Percentiles rank a stretch among this genome's conserved stretches.
phyloP scores from a whole-genome alignment of 805 yeast species.

The Groenewaldozyma salmanticensis region DNA sequence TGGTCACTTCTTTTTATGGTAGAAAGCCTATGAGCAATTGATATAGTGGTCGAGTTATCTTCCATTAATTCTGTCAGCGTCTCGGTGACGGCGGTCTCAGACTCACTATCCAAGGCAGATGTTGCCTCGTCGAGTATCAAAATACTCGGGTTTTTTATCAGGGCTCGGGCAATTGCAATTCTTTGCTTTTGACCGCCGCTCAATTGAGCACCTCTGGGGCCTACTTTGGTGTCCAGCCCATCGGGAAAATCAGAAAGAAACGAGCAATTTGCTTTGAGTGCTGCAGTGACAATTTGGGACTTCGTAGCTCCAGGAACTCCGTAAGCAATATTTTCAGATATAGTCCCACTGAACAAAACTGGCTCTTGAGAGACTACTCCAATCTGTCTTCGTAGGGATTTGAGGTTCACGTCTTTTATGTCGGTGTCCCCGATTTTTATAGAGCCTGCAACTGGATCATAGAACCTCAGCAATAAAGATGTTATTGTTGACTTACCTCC shows the following conservation, averaged over 20 bases:
- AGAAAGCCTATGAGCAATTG: constrained; percentile 85
- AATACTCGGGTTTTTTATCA: constrained; percentile 69
- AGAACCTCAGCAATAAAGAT: constrained; percentile 69
- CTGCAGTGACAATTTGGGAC: constrained; percentile 49
- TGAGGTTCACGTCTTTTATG: constrained; percentile 55
- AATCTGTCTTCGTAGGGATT: constrained; percentile 58
- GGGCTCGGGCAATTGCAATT: constrained; percentile 81
- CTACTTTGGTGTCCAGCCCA: constrained; percentile 72
- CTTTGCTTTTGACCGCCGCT: constrained; percentile 96
- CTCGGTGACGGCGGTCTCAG: constrained; percentile 75
- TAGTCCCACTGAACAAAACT: constrained; percentile 73
- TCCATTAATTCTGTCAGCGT: constrained; percentile 50
- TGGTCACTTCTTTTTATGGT: constrained; percentile 78
- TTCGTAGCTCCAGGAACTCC: constrained; percentile 54
- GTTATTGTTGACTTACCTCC: constrained; percentile 89
- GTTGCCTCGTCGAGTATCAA: constrained; percentile 90
- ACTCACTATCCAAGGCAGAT: constrained; percentile 81
- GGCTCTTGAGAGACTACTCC: constrained; percentile 97
- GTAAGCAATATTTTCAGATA: constrained; percentile 73
- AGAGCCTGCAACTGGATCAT: constrained; percentile 63
- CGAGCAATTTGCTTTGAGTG: constrained; percentile 65
- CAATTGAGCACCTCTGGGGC: constrained; percentile 78
- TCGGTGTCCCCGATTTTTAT: constrained; percentile 57
- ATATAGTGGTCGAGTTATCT: constrained; percentile 57
- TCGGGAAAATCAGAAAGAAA: constrained; percentile 73